These are phyloP conservation scores for Pleurotus eryngii DNA, from an alignment of 768 basidiomycete species.

Conservation along the genomic window DNA sequence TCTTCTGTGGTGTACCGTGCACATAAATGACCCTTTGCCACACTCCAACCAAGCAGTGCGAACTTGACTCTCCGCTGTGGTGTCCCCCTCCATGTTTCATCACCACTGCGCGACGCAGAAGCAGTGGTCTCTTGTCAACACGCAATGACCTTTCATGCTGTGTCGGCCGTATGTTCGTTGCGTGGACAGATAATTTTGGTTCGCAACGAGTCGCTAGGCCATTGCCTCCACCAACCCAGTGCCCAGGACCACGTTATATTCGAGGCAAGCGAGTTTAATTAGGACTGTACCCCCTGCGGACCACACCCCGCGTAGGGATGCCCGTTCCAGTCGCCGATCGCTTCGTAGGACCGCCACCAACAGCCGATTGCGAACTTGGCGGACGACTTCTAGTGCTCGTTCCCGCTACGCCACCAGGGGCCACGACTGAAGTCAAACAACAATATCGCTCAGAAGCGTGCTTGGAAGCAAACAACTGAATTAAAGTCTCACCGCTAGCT, in stretches of 20 bases:
- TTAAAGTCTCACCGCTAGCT: background rate
- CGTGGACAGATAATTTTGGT: too few relatives aligned
- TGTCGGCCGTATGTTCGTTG: too few relatives aligned
- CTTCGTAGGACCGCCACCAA: background rate
- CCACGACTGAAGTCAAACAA: background rate
- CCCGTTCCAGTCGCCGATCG: constrained; percentile 4
- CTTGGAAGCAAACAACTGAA: background rate
- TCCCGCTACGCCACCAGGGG: background rate
- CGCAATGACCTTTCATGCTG: too few relatives aligned
- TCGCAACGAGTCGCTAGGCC: too few relatives aligned
- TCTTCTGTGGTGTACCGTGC: background rate
- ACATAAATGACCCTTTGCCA: background rate
- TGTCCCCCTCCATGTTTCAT: too few relatives aligned
- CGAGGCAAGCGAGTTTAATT: background rate
- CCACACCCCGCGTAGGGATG: constrained; percentile 8
- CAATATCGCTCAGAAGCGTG: background rate
- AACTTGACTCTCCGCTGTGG: too few relatives aligned
- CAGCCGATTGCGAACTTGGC: background rate
- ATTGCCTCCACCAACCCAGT: too few relatives aligned
- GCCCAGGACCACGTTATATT: constrained; percentile 6
- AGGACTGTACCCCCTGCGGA: constrained; percentile 1
- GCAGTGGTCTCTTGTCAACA: too few relatives aligned
- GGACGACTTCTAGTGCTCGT: constrained; percentile 7
- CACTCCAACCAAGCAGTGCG: too few relatives aligned
- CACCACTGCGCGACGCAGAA: too few relatives aligned